phyloP scores from a whole-genome alignment of 2,329 filamentous ascomycete genomes.

The Cladobotryum mycophilum region DNA sequence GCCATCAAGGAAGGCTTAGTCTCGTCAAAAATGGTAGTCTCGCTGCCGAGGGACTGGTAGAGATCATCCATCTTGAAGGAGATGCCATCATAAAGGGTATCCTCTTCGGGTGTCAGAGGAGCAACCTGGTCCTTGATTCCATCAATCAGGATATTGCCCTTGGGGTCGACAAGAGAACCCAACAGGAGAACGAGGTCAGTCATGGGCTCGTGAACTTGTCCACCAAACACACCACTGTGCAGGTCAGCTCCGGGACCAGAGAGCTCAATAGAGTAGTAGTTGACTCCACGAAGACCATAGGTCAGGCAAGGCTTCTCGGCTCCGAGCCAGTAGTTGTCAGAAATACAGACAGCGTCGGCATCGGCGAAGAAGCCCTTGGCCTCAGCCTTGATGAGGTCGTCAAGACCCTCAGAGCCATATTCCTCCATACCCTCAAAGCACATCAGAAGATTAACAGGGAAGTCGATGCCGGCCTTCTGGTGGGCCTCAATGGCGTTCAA shows the following conservation, averaged over 20 bases:
- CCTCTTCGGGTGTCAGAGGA: slow-evolving; percentile 78
- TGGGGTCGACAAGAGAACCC: slow-evolving; percentile 74
- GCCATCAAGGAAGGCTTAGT: slow-evolving; percentile 94
- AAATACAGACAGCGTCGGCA: slow-evolving; percentile 94
- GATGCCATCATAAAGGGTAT: slow-evolving; percentile 80
- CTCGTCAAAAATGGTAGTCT: slow-evolving; percentile 78
- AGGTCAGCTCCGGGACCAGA: slow-evolving; percentile 89
- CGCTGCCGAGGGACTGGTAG: slow-evolving; percentile 82
- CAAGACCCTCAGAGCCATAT: slow-evolving; percentile 92
- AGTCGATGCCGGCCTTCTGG: slow-evolving; percentile 87
- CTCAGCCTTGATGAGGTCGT: slow-evolving; percentile 88
- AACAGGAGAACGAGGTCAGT: slow-evolving; percentile 84
- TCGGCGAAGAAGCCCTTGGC: slow-evolving; percentile 94
- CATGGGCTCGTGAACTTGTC: slow-evolving; percentile 97
- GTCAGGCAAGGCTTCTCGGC: slow-evolving; percentile 98
- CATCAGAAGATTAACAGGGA: slow-evolving; percentile 97
- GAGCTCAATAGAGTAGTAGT: slow-evolving; percentile 92
- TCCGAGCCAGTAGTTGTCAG: slow-evolving; percentile 99
- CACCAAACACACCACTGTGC: slow-evolving; percentile 95
- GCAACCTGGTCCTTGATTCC: slow-evolving; percentile 92
- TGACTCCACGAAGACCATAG: slow-evolving; percentile 93
- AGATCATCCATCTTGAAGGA: slow-evolving; percentile 95
- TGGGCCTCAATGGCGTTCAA: slow-evolving; percentile 97
- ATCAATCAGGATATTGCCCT: slow-evolving; percentile 92
- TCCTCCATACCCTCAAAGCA: slow-evolving; percentile 99